Evolutionary conservation across 2,329 filamentous ascomycete species (phyloP).

Genomic region (Microsporum audouinii): DNA sequence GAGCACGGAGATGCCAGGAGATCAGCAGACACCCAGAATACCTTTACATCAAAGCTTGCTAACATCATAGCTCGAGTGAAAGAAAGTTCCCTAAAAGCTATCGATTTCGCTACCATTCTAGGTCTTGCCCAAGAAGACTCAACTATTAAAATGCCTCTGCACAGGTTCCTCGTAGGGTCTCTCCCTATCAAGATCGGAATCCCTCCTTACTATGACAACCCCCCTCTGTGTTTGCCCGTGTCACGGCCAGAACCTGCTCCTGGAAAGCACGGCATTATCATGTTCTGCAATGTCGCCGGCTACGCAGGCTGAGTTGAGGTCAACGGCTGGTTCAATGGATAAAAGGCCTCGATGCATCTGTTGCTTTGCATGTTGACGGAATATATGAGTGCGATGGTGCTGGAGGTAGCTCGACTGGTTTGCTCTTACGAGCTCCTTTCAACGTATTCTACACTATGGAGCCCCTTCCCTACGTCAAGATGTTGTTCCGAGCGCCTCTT

Average conservation of each 20-base stretch:
- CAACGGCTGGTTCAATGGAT: not conserved
- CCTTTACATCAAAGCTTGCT: not conserved
- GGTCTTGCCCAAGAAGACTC: not conserved
- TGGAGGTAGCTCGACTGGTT: not conserved
- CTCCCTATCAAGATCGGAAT: not conserved
- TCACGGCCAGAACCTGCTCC: not conserved
- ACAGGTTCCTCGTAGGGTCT: not conserved
- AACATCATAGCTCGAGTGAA: not conserved
- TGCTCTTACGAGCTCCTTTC: not conserved
- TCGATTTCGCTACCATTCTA: not conserved
- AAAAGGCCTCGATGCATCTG: not conserved
- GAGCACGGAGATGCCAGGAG: not conserved
- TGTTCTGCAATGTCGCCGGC: not conserved
- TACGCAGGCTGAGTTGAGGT: not conserved
- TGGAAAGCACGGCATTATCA: not conserved
- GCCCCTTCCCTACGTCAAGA: not conserved
- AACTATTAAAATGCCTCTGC: not conserved
- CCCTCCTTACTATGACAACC: not conserved
- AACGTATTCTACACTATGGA: not conserved
- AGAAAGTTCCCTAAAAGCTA: not conserved
- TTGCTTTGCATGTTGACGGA: not conserved
- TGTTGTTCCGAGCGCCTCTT: not conserved
- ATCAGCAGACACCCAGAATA: not conserved
- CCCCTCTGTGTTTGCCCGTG: not conserved
- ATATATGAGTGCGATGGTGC: not conserved